These are phyloP conservation scores for Drechslerella stenobrocha DNA, from an alignment of 2,329 filamentous ascomycete species.

Conservation along the genomic window DNA sequence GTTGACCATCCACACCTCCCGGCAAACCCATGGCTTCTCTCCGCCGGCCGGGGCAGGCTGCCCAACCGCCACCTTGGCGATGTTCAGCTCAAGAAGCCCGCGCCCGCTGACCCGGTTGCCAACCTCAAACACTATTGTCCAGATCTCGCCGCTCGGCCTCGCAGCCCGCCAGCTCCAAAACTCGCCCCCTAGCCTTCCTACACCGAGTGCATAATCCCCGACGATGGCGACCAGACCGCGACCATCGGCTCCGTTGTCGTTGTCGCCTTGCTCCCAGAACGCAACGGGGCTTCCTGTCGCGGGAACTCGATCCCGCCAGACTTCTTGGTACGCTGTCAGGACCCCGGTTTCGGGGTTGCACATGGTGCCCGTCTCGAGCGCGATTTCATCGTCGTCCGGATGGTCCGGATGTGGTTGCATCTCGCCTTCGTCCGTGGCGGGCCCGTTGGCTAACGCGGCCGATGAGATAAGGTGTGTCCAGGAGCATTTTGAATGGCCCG, in stretches of 20 bases:
- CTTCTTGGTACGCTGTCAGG: conserved; percentile 54
- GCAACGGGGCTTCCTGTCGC: conserved; percentile 23
- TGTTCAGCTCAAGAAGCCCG: conserved; percentile 3
- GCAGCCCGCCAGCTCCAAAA: conserved; percentile 42
- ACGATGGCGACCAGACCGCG: conserved; percentile 30
- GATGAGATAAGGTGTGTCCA: conserved; percentile 42
- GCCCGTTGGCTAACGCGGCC: conserved; percentile 36
- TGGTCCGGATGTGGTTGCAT: conserved; percentile 52
- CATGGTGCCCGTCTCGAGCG: conserved; percentile 54
- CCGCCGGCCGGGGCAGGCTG: neutral
- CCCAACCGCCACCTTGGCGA: conserved; percentile 4
- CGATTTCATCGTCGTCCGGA: conserved; percentile 44
- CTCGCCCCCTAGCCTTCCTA: conserved; percentile 13
- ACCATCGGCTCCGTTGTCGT: conserved; percentile 33
- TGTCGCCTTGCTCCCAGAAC: conserved; percentile 37
- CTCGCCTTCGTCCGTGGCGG: conserved; percentile 53
- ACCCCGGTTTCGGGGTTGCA: conserved; percentile 52
- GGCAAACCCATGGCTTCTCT: conserved; percentile 17
- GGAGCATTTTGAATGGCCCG: conserved; percentile 17
- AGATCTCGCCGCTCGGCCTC: neutral
- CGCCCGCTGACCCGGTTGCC: neutral
- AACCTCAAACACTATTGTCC: conserved; percentile 16
- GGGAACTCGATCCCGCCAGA: conserved; percentile 54
- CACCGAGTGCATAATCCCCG: conserved; percentile 15
- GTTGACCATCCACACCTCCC: conserved; percentile 26